Evolutionary conservation across 2,329 filamentous ascomycete species (phyloP).

Genomic region (Aspergillus felis): DNA sequence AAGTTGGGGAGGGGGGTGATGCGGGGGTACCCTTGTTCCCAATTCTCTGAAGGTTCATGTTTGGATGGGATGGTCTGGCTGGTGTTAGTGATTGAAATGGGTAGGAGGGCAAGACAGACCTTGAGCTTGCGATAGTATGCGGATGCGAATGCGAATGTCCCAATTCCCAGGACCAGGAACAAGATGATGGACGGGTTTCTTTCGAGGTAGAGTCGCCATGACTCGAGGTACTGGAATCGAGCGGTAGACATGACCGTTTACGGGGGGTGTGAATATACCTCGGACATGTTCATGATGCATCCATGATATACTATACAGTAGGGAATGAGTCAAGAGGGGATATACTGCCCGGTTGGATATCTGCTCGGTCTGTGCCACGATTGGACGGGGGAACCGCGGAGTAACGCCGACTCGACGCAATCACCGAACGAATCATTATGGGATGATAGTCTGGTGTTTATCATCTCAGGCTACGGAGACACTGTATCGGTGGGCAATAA

Average conservation of each 20-base stretch:
- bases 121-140: conserved; percentile 7
- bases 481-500: neutral
- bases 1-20: conserved; percentile 47
- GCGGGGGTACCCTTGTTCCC: too few species aligned
- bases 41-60: too few species aligned
- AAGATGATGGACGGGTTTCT: conserved; percentile 1
- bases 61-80: neutral
- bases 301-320: neutral
- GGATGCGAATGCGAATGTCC: conserved; percentile 3
- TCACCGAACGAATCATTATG: neutral
- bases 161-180: conserved; percentile 3
- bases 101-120: neutral
- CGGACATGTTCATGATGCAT: neutral
- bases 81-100: neutral
- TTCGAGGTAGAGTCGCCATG: conserved; percentile 1
- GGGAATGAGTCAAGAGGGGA: neutral
- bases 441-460: neutral
- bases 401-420: neutral
- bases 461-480: neutral
- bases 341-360: neutral
- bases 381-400: neutral
- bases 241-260: neutral
- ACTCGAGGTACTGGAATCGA: neutral
- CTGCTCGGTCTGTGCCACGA: neutral
- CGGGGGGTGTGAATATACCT: neutral